These are phyloP conservation scores for Colletotrichum sp. DNA, from an alignment of 2,329 filamentous ascomycete genomes.

Conservation along the genomic window DNA sequence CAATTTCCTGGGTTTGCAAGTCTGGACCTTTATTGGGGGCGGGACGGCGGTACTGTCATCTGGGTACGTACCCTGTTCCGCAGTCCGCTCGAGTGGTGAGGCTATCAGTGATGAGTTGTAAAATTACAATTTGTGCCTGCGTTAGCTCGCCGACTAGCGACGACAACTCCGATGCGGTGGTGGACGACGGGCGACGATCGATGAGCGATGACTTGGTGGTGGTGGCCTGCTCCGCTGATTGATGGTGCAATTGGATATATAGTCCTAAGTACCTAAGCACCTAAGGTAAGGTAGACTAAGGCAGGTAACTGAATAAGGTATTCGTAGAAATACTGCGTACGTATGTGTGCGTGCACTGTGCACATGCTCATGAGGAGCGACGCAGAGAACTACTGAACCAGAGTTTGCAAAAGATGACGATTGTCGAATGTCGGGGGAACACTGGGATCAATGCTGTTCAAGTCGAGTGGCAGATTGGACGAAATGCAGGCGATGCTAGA, in stretches of 20 bases:
- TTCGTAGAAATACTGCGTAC: no score
- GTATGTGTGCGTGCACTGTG: not conserved
- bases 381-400: not conserved
- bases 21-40: constrained; percentile 4
- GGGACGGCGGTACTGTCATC: constrained; percentile 7
- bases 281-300: not conserved
- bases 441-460: not conserved
- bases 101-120: not conserved
- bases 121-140: not conserved
- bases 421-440: not conserved
- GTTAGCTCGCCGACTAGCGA: not conserved
- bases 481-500: not conserved
- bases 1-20: not conserved
- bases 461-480: not conserved
- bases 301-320: not conserved
- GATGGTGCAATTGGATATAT: not conserved
- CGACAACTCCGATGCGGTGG: not conserved
- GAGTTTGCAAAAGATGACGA: not conserved
- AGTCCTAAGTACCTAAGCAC: no score
- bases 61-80: not conserved
- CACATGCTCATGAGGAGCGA: not conserved
- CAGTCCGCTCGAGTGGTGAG: not conserved
- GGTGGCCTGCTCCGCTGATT: not conserved
- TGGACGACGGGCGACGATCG: not conserved
- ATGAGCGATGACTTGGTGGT: not conserved